Evolutionary conservation across 441 rosid species (phyloP).

Genomic region (Pelargonium citronellum): DNA sequence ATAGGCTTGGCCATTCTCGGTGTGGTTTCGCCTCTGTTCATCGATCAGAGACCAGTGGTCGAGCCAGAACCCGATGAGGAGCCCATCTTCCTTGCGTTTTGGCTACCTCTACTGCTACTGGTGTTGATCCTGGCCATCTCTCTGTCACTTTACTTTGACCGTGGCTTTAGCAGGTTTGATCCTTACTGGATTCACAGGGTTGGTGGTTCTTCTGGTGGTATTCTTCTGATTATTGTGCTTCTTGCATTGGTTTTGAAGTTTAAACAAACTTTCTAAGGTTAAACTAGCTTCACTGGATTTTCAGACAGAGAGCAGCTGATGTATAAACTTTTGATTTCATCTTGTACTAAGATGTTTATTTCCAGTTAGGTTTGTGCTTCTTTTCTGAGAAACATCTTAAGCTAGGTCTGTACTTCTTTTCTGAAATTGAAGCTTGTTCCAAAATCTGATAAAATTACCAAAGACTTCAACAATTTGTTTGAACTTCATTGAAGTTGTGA

Average conservation of each 20-base stretch:
- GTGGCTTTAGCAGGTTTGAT: constrained; percentile 60
- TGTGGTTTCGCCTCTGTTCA: constrained; percentile 69
- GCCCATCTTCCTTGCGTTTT: constrained; percentile 31
- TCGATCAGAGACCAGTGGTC: constrained; percentile 32
- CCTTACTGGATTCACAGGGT: constrained; percentile 79
- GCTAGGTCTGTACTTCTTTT: too few relatives aligned
- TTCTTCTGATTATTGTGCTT: constrained; percentile 51
- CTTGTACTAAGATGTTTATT: too few relatives aligned
- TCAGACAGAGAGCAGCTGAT: too few relatives aligned
- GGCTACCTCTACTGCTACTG: constrained; percentile 54
- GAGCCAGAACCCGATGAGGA: constrained; percentile 50
- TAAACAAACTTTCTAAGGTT: constrained; percentile 15
- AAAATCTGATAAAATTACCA: too few relatives aligned
- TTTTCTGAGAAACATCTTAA: too few relatives aligned
- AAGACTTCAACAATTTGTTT: too few relatives aligned
- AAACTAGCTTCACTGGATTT: too few relatives aligned
- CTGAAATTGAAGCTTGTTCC: too few relatives aligned
- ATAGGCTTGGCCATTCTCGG: constrained; percentile 52
- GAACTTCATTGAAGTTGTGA: too few relatives aligned
- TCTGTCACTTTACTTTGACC: constrained; percentile 46
- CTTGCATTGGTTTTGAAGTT: constrained; percentile 59
- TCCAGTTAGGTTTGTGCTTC: too few relatives aligned
- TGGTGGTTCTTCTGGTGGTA: constrained; percentile 79
- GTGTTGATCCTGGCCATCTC: constrained; percentile 47
- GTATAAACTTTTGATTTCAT: too few relatives aligned